Evolutionary conservation across 257 asterid species (phyloP), one percentile per base, ranked within the genome.

Genomic region (Nicotiana tomentosiformis): DNA sequence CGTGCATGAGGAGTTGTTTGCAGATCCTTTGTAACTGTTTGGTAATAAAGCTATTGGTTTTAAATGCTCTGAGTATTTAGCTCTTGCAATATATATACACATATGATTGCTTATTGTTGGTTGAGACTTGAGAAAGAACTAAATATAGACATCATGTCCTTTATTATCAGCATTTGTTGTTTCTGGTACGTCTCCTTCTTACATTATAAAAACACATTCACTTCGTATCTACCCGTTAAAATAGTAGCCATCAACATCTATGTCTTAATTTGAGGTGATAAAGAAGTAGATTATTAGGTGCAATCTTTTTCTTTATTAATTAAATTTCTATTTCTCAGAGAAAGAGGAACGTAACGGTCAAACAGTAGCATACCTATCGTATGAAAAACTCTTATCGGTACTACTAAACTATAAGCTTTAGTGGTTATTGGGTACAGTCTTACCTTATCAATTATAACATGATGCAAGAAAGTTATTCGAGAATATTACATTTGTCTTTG

Each of bases 121-220:
- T 80, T 14, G 85, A 5, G 66, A 80, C 86, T 76, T 14, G 85
- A 5, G 66, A 80, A 64, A 77, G 74, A 68, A 87, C 76, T 81
- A 85, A 53, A 69, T 30, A 12, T 18, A 26, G 29, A 3, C 79
- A 57, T 82, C 79, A 49, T 80, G 81, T 83, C 83, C 56, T 43
- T 43, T 82, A 78, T 82, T 32, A 85, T 83, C 61, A 69, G 56
- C 46, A 55, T 77, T 90, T 87, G 88, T 88, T 88, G 83, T 81
- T 82, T 84, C 76, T 53, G 80, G 58, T 61, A 77, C 77, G 83
- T 78, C 83, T 61, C 67, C 43, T 29, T n/a, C 77, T 83, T 7
- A 57, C 60, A 76, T 78, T 49, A 26, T 26, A 26, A 26, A 49
- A 33, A 53, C 58, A 33, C 62, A 74, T 26, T 53, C 30, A 82